phyloP scores from a whole-genome alignment of 495 filamentous ascomycete species.

The Lasiosphaeria ovina region DNA sequence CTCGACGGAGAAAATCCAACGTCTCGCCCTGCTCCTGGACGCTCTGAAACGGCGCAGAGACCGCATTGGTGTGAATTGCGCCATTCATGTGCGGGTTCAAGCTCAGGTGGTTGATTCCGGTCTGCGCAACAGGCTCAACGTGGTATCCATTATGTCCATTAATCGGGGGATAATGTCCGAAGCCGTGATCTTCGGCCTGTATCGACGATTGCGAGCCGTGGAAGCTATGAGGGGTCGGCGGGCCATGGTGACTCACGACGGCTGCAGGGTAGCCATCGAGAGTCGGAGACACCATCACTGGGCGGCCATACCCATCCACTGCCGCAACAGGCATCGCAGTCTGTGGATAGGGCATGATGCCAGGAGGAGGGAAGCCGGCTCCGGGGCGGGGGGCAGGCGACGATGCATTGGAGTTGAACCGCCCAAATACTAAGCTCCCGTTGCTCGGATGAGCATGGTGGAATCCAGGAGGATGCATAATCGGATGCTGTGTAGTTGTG shows the following conservation, averaged over 20 bases:
- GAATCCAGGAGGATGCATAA: conserved; percentile 15
- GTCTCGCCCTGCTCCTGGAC: conserved; percentile 34
- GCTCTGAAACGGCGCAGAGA: conserved; percentile 8
- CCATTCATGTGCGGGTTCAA: conserved; percentile 17
- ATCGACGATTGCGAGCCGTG: conserved; percentile 53
- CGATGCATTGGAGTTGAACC: conserved; percentile 46
- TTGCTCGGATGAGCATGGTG: conserved; percentile 44
- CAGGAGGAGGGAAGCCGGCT: conserved; percentile 36
- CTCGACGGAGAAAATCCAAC: conserved; percentile 36
- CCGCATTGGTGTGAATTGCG: neutral
- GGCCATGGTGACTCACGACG: conserved; percentile 39
- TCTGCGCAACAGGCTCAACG: conserved; percentile 5
- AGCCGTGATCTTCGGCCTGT: conserved; percentile 32
- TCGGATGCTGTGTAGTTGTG: conserved; percentile 11
- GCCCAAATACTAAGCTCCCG: conserved; percentile 45
- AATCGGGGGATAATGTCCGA: conserved; percentile 25
- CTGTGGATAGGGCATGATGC: conserved; percentile 30
- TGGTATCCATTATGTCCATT: conserved; percentile 21
- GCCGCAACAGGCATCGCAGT: conserved; percentile 32
- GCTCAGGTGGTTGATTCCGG: conserved; percentile 8
- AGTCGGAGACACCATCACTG: conserved; percentile 32
- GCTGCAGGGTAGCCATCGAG: conserved; percentile 39
- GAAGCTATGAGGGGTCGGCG: conserved; percentile 53
- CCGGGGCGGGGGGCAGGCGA: conserved; percentile 45
- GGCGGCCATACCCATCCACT: conserved; percentile 36